These are phyloP conservation scores for Hypoxylon crocopeplum DNA, from an alignment of 495 filamentous ascomycete species.

Conservation along the genomic window DNA sequence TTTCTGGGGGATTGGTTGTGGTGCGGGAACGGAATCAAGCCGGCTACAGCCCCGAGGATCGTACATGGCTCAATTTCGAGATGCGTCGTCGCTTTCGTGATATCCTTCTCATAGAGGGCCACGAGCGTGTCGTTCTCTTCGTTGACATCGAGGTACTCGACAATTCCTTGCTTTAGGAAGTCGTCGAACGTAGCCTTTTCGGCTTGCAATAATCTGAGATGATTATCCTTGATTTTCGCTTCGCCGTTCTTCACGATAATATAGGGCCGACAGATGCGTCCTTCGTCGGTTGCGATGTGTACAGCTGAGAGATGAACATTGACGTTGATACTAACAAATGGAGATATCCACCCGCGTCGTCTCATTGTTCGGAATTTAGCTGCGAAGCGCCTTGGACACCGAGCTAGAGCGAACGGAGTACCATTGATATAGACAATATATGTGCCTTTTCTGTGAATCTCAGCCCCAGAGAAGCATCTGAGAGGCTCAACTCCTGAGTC, in stretches of 20 bases:
- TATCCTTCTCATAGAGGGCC: slow-evolving; percentile 83
- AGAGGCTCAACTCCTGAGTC: slow-evolving; percentile 64
- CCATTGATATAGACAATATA: slow-evolving; percentile 96
- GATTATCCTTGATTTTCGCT: slow-evolving; percentile 75
- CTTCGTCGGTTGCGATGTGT: slow-evolving; percentile 96
- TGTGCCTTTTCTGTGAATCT: slow-evolving; percentile 80
- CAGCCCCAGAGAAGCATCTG: slow-evolving; percentile 70
- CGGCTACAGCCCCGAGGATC: slow-evolving; percentile 94
- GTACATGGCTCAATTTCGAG: slow-evolving; percentile 98
- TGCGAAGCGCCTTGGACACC: slow-evolving; percentile 82
- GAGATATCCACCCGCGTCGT: slow-evolving; percentile 86
- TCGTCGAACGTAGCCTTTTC: slow-evolving; percentile 89
- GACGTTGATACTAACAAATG: slow-evolving; percentile 94
- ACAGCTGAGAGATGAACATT: slow-evolving; percentile 90
- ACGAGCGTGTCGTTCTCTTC: slow-evolving; percentile 97
- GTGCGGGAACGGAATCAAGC: slow-evolving; percentile 96
- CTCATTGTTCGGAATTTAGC: slow-evolving; percentile 81
- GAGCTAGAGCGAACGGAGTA: slow-evolving; percentile 84
- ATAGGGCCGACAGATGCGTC: slow-evolving; percentile 90
- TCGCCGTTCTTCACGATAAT: slow-evolving; percentile 90
- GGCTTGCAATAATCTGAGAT: slow-evolving; percentile 78
- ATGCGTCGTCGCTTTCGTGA: slow-evolving; percentile 83
- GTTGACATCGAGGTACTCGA: slow-evolving; percentile 97
- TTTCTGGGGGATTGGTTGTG: slow-evolving; percentile 99
- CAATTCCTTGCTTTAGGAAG: slow-evolving; percentile 84